Percentiles rank a stretch among this genome's conserved stretches.
Evolutionary conservation across 1,284 basidiomycete genomes (phyloP).

Genomic region (Leccinum griseonigrum): DNA sequence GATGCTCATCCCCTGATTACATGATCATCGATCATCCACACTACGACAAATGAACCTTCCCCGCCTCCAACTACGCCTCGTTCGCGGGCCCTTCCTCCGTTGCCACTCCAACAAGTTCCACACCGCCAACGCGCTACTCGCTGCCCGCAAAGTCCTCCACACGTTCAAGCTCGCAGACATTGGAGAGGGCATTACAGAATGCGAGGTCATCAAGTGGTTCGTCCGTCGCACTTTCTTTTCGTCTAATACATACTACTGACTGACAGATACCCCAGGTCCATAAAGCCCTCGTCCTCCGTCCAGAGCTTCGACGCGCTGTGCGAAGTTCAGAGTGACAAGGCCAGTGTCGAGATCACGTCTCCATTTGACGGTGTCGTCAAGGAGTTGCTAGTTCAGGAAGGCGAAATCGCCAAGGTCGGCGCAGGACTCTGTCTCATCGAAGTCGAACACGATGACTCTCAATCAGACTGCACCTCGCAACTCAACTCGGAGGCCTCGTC

Average conservation of each 20-base stretch:
- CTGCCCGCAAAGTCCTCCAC: conserved; percentile 49
- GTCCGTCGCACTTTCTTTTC: conserved; percentile 29
- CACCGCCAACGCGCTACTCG: conserved; percentile 37
- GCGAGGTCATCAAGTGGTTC: conserved; percentile 86
- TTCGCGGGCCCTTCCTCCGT: conserved; percentile 35
- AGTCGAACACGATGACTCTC: conserved; percentile 55
- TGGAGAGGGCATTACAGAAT: conserved; percentile 90
- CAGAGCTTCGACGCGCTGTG: conserved; percentile 85
- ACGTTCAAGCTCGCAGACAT: conserved; percentile 93
- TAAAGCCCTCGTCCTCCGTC: conserved; percentile 57
- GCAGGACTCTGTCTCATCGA: conserved; percentile 82
- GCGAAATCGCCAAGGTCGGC: conserved; percentile 87
- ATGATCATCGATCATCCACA: neutral
- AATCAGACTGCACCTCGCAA: neutral
- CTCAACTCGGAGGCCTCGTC: neutral
- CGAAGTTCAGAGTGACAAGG: conserved; percentile 95
- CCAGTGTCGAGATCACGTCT: conserved; percentile 90
- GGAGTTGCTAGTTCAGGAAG: conserved; percentile 75
- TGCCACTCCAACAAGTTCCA: conserved; percentile 42
- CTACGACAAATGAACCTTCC: neutral
- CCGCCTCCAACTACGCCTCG: conserved; percentile 19
- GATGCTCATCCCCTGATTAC: neutral
- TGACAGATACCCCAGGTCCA: conserved; percentile 43
- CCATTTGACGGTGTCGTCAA: conserved; percentile 81
- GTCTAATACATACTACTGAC: neutral